phyloP scores from a whole-genome alignment of 2,329 filamentous ascomycete species.

The Cucurbitaria berberidis region DNA sequence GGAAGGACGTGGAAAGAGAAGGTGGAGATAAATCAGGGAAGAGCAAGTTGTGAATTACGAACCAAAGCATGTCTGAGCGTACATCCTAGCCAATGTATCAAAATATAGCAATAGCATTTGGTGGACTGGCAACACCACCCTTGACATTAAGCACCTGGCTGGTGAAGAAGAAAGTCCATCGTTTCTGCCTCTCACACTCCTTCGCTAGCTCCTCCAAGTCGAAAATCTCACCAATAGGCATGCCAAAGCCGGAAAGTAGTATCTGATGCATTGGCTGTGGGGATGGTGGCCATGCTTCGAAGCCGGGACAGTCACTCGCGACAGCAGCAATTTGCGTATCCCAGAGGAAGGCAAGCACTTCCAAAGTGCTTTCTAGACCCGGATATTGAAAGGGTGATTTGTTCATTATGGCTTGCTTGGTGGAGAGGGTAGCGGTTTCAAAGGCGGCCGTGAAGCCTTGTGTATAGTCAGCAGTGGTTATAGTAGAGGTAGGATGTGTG shows the following conservation, averaged over 20 bases:
- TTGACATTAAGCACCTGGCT: conserved; percentile 52
- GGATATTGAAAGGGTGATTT: conserved; percentile 29
- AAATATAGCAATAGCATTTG: conserved; percentile 43
- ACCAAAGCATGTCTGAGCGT: background rate
- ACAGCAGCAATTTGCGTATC: conserved; percentile 44
- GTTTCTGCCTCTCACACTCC: conserved; percentile 42
- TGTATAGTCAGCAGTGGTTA: background rate
- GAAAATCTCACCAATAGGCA: conserved; percentile 56
- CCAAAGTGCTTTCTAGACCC: conserved; percentile 19
- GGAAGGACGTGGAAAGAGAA: conserved; percentile 26
- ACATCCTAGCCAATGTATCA: conserved; percentile 6
- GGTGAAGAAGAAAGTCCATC: conserved; percentile 54
- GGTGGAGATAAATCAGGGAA: conserved; percentile 18
- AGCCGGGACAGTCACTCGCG: conserved; percentile 41
- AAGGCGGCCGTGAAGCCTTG: conserved; percentile 21
- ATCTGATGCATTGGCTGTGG: conserved; percentile 41
- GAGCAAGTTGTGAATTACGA: conserved; percentile 22
- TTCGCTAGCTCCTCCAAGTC: conserved; percentile 51
- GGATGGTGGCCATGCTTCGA: conserved; percentile 39
- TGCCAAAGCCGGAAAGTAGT: conserved; percentile 50
- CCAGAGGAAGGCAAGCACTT: conserved; percentile 30
- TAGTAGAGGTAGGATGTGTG: background rate
- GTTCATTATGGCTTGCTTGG: conserved; percentile 24
- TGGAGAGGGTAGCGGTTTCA: conserved; percentile 13
- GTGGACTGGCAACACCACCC: conserved; percentile 44